phyloP scores from a whole-genome alignment of 768 basidiomycete species.

The Terana coerulea region DNA sequence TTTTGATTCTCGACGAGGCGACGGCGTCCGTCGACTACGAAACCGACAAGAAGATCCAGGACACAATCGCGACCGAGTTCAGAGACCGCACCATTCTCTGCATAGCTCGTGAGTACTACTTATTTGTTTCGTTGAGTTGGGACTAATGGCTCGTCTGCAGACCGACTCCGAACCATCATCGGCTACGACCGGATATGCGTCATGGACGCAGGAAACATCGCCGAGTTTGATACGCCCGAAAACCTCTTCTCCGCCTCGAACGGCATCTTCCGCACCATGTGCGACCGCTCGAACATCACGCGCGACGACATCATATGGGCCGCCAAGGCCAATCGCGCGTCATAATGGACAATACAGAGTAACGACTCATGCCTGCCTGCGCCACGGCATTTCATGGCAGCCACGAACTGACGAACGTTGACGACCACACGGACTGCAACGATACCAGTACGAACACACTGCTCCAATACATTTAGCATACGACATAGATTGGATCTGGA shows the following conservation, averaged over 20 bases:
- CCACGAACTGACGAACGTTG: neutral
- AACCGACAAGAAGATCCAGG: constrained; percentile 88
- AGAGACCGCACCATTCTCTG: constrained; percentile 80
- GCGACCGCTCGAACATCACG: constrained; percentile 74
- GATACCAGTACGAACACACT: neutral
- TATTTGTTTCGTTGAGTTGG: constrained; percentile 4
- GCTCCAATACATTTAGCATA: neutral
- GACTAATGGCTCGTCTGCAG: constrained; percentile 29
- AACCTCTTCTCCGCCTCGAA: constrained; percentile 51
- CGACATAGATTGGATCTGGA: neutral
- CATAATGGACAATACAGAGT: no score
- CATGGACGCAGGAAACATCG: constrained; percentile 75
- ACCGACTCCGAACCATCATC: constrained; percentile 85
- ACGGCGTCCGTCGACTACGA: constrained; percentile 83
- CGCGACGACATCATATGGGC: constrained; percentile 59
- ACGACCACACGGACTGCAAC: neutral
- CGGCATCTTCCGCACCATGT: constrained; percentile 85
- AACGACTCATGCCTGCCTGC: no score
- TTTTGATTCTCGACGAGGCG: constrained; percentile 89
- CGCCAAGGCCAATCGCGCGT: constrained; percentile 19
- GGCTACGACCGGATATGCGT: constrained; percentile 88
- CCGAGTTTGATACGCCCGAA: constrained; percentile 81
- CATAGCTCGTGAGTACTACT: constrained; percentile 66
- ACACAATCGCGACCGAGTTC: constrained; percentile 85
- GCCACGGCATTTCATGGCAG: neutral